These are phyloP conservation scores for Solanum pinnatisectum DNA, from an alignment of 257 asterid genomes.

Conservation along the genomic window DNA sequence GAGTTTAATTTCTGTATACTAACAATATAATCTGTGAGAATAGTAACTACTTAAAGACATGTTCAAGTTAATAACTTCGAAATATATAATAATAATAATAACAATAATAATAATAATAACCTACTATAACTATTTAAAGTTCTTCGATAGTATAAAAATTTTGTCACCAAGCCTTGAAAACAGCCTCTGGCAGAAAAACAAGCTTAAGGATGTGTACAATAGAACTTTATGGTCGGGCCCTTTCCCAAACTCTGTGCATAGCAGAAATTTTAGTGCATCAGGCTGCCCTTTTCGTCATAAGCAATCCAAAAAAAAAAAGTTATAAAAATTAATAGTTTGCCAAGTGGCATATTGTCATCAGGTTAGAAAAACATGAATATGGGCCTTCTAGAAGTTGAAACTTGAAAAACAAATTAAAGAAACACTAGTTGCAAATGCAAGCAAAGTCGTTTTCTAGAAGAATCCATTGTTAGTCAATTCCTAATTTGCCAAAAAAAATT, in stretches of 20 bases:
- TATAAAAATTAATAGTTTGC: not conserved
- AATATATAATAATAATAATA: too few relatives aligned
- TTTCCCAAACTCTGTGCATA: fast-evolving
- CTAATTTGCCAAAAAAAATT: too few relatives aligned
- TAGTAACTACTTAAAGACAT: not conserved
- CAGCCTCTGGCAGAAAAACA: too few relatives aligned
- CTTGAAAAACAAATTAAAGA: not conserved
- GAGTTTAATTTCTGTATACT: not conserved
- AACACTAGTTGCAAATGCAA: not conserved
- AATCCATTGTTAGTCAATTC: not conserved
- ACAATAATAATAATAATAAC: too few relatives aligned
- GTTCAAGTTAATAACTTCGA: not conserved
- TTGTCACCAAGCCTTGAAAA: not conserved
- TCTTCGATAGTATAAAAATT: too few relatives aligned
- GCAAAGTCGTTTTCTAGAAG: not conserved
- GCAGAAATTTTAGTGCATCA: too few relatives aligned
- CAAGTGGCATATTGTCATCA: not conserved
- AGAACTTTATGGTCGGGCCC: fast-evolving
- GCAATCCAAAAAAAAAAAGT: too few relatives aligned
- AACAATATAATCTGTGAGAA: too few relatives aligned
- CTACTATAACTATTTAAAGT: not conserved
- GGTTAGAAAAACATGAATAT: not conserved
- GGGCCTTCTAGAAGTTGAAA: not conserved
- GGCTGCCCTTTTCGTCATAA: too few relatives aligned
- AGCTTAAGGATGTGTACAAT: fast-evolving